Conservation (phyloP, 2,329 filamentous ascomycete species). For the Penicillium sclerotiorum region DNA sequence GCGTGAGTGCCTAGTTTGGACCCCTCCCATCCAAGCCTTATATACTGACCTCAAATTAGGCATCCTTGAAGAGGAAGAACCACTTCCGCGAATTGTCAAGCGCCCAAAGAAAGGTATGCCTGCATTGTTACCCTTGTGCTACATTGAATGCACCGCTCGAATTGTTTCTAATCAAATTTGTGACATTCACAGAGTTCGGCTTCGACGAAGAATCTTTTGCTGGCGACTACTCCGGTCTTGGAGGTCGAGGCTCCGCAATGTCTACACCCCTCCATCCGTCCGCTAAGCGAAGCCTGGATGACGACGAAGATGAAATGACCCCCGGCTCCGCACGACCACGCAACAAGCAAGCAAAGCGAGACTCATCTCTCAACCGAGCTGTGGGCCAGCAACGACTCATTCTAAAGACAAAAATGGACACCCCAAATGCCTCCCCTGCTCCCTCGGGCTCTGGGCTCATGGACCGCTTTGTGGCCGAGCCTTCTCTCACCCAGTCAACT, state of each 20-base stretch:
- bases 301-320: constrained; percentile 47
- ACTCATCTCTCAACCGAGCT: constrained; percentile 40
- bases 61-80: constrained; percentile 53
- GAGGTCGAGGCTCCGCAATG: constrained; percentile 33
- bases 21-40: neutral
- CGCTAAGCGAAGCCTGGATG: constrained; percentile 36
- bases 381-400: constrained; percentile 45
- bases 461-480: constrained; percentile 43
- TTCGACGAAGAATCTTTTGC: constrained; percentile 39
- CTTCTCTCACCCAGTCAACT: constrained; percentile 32
- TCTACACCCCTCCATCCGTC: constrained; percentile 44
- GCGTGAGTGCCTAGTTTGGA: constrained; percentile 31
- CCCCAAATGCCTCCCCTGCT: constrained; percentile 46
- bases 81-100: constrained; percentile 47
- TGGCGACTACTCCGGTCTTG: constrained; percentile 33
- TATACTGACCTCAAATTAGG: constrained; percentile 30
- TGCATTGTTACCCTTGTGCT: constrained; percentile 1
- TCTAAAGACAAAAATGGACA: constrained; percentile 49
- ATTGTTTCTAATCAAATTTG: constrained; percentile 8
- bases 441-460: constrained; percentile 45
- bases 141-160: neutral
- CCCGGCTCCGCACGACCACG: constrained; percentile 41
- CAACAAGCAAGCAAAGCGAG: constrained; percentile 43
- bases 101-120: constrained; percentile 47
- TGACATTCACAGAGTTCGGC: constrained; percentile 26